Percentiles rank a stretch among this genome's conserved stretches.
Evolutionary conservation across 2,329 filamentous ascomycete genomes (phyloP).

Genomic region (Sclerotiophoma versabilis): DNA sequence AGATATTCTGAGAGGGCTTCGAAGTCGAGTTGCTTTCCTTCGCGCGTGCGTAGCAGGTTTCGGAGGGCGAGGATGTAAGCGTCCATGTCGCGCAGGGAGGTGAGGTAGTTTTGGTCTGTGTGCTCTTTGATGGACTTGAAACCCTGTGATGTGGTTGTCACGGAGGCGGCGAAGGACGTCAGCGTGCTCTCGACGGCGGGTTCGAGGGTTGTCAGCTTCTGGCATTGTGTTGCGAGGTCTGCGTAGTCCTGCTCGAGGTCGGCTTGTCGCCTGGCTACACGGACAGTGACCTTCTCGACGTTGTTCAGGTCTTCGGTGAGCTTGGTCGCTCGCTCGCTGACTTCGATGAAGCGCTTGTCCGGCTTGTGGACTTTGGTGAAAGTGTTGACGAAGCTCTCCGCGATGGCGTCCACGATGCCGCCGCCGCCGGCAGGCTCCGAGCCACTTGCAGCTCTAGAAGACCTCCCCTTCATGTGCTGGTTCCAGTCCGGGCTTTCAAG

Average conservation of each 20-base stretch:
- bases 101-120: conserved; percentile 95
- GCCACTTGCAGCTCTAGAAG: conserved; percentile 65
- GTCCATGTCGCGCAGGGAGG: conserved; percentile 92
- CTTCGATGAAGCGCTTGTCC: conserved; percentile 92
- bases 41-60: conserved; percentile 85
- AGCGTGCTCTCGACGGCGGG: conserved; percentile 83
- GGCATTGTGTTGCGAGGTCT: conserved; percentile 92
- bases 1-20: conserved; percentile 96
- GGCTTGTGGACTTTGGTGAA: conserved; percentile 97
- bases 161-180: conserved; percentile 83
- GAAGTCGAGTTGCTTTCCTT: conserved; percentile 98
- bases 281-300: conserved; percentile 93
- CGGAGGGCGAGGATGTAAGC: conserved; percentile 90
- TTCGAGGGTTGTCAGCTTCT: conserved; percentile 88
- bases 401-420: conserved; percentile 91
- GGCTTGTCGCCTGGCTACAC: conserved; percentile 84
- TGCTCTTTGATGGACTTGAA: conserved; percentile 84
- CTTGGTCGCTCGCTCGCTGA: conserved; percentile 90
- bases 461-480: conserved; percentile 84
- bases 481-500: conserved; percentile 97
- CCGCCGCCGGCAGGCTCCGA: conserved; percentile 56
- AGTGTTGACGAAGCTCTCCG: conserved; percentile 95
- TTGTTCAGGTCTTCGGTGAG: conserved; percentile 88
- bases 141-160: conserved; percentile 82
- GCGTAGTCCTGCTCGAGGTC: conserved; percentile 88